Percentiles rank a stretch among this genome's conserved stretches.
These are phyloP conservation scores for Cladophialophora bantiana DNA, from an alignment of 2,329 filamentous ascomycete genomes.

Conservation along the genomic window DNA sequence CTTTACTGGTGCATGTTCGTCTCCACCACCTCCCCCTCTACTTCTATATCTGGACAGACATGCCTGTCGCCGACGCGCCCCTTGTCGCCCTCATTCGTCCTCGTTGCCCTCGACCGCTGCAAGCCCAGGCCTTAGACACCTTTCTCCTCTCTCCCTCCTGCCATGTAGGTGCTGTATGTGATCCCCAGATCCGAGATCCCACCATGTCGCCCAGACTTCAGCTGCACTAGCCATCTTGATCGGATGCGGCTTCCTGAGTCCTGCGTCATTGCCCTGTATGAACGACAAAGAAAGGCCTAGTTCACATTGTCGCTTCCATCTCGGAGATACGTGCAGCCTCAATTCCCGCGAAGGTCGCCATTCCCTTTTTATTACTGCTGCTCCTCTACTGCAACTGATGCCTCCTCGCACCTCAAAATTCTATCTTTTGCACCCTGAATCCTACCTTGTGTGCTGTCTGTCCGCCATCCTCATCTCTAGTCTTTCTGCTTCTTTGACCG, in stretches of 20 bases:
- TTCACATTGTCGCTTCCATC: background rate
- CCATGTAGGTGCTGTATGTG: background rate
- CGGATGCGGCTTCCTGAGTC: background rate
- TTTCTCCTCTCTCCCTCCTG: background rate
- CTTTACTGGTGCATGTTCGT: background rate
- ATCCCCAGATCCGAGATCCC: background rate
- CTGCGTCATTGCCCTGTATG: background rate
- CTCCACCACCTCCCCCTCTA: background rate
- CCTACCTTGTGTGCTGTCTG: background rate
- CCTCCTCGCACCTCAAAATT: background rate
- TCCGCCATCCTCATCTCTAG: background rate
- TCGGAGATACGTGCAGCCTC: background rate
- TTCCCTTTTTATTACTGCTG: background rate
- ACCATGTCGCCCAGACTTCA: background rate
- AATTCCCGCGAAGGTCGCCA: background rate
- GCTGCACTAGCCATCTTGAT: background rate
- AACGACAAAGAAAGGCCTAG: background rate
- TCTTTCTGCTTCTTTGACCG: background rate
- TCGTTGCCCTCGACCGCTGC: background rate
- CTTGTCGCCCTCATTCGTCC: background rate
- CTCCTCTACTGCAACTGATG: background rate
- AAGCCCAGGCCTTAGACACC: background rate
- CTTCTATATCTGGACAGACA: background rate
- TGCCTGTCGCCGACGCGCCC: background rate
- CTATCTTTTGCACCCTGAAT: constrained; percentile 1